Percentiles rank a stretch among this genome's conserved stretches.
Conservation (phyloP, 371 early-diverging fungal species). For the Apophysomyces elegans region DNA sequence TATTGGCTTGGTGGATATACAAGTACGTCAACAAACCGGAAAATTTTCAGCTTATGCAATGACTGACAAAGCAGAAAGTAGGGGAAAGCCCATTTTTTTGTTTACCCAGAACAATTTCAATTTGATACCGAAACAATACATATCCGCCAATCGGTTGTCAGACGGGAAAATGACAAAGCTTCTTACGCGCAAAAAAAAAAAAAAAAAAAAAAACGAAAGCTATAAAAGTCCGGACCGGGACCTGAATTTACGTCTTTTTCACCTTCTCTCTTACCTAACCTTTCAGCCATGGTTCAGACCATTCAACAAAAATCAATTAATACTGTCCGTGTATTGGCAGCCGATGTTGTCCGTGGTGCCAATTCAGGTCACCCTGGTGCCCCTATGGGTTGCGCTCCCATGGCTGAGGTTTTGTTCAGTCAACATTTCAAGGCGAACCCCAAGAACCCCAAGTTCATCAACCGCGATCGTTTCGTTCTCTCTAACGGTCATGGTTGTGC, state of each 20-base stretch:
- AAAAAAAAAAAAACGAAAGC: not conserved
- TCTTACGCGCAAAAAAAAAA: not conserved
- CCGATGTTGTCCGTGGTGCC: constrained; percentile 94
- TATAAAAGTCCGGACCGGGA: constrained; percentile 12
- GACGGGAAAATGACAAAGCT: constrained; percentile 10
- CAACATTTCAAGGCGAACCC: constrained; percentile 85
- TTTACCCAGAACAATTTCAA: constrained; percentile 6
- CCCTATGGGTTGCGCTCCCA: constrained; percentile 88
- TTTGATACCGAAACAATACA: constrained; percentile 2
- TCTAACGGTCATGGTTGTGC: constrained; percentile 99
- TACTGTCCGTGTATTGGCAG: constrained; percentile 93
- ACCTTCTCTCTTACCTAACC: constrained; percentile 19
- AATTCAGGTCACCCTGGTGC: constrained; percentile 98
- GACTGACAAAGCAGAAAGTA: constrained; percentile 2
- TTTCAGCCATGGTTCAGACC: constrained; percentile 44
- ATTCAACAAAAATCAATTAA: constrained; percentile 80
- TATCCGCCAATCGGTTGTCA: constrained; percentile 3
- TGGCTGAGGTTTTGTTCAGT: constrained; percentile 93
- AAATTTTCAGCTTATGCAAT: constrained; percentile 8
- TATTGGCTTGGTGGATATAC: not conserved
- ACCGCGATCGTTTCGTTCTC: constrained; percentile 98
- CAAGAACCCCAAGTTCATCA: constrained; percentile 85
- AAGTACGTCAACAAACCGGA: constrained; percentile 6
- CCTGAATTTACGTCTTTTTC: not conserved
- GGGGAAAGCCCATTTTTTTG: not conserved